A percentile compares a stretch with the other conserved stretches of the same genome.
Evolutionary conservation across 108 stramenopile genomes (phyloP).

Genomic region (Nitzschia inconspicua): DNA sequence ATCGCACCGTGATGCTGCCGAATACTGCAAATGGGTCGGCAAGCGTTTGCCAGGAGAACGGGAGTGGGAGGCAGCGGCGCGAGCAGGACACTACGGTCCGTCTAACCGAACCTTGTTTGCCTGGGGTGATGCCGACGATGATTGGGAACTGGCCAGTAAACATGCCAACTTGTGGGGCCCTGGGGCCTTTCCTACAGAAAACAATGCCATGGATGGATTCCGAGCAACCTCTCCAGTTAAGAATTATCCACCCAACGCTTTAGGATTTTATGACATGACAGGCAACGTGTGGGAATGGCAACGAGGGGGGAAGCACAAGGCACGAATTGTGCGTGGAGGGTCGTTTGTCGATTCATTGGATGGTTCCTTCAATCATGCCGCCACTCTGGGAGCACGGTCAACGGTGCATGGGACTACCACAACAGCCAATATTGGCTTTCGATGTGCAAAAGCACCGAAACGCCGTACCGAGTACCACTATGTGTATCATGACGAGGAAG

Average conservation of each 20-base stretch:
- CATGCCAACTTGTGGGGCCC: conserved; percentile 83
- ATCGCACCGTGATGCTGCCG: conserved; percentile 90
- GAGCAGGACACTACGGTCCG: conserved; percentile 73
- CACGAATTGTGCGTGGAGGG: conserved; percentile 83
- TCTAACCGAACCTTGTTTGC: conserved; percentile 70
- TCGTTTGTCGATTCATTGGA: conserved; percentile 85
- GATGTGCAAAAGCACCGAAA: conserved; percentile 75
- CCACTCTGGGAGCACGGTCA: conserved; percentile 75
- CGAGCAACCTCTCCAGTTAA: conserved; percentile 82
- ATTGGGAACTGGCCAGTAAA: conserved; percentile 43
- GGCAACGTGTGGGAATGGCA: conserved; percentile 96
- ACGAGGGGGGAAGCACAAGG: conserved; percentile 85
- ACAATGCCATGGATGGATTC: conserved; percentile 82
- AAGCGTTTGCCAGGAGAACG: conserved; percentile 86
- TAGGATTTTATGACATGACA: conserved; percentile 88
- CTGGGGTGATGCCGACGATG: conserved; percentile 64
- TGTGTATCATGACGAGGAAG: conserved; percentile 62
- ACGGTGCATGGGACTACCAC: conserved; percentile 83
- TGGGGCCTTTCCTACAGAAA: conserved; percentile 75
- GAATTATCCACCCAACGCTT: conserved; percentile 71
- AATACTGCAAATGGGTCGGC: conserved; percentile 91
- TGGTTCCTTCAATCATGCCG: conserved; percentile 82
- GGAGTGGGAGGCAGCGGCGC: conserved; percentile 92
- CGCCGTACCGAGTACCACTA: conserved; percentile 72
- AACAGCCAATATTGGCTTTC: conserved; percentile 82